Base-by-base conservation (phyloP, 352 stramenopile genomes). In the Phytophthora tentaculata region DNA sequence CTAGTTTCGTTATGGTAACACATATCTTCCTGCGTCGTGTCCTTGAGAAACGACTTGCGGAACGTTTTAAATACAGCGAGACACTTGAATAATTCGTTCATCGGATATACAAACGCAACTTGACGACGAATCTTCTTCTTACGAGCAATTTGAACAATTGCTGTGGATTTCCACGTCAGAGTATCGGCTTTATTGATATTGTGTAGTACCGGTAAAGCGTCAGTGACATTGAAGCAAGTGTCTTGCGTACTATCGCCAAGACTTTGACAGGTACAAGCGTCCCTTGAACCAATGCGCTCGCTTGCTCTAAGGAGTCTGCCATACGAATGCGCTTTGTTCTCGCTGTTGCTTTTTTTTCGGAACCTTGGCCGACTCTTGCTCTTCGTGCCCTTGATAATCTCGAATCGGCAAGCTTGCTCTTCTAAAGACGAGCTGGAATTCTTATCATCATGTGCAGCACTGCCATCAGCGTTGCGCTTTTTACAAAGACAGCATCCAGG, bases 201-300 rank as follows among this genome's bases (percentile, higher is more conserved):
- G n/a, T n/a, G n/a, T n/a, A n/a, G n/a, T n/a, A n/a, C n/a, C n/a
- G n/a, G n/a, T n/a, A n/a, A n/a, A n/a, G n/a, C n/a, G n/a, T n/a
- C n/a, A n/a, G n/a, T n/a, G n/a, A n/a, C n/a, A n/a, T n/a, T n/a
- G n/a, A n/a, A n/a, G n/a, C n/a, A n/a, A n/a, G n/a, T n/a, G n/a
- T n/a, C n/a, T n/a, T n/a, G n/a, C n/a, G 39, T 19, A 12, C 13
- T 8, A 35, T 35, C 16, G 37, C 12, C 6, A 65, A 22, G 16
- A 57, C 57, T 17, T 65, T 65, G 0, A 57, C 32, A 0, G 57
- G 57, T 4, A 65, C 32, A 0, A 65, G 32, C 9, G 56, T 56
- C 41, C 56, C 56, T 56, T 64, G 56, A 12, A 50, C 29, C 5
- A 57, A 14, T 5, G 20, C 44, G 2, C 35, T 56, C n/a, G 17